Percentiles rank a stretch among this genome's conserved stretches.
phyloP scores from a whole-genome alignment of 2,329 filamentous ascomycete species.

The Colletotrichum sp. region DNA sequence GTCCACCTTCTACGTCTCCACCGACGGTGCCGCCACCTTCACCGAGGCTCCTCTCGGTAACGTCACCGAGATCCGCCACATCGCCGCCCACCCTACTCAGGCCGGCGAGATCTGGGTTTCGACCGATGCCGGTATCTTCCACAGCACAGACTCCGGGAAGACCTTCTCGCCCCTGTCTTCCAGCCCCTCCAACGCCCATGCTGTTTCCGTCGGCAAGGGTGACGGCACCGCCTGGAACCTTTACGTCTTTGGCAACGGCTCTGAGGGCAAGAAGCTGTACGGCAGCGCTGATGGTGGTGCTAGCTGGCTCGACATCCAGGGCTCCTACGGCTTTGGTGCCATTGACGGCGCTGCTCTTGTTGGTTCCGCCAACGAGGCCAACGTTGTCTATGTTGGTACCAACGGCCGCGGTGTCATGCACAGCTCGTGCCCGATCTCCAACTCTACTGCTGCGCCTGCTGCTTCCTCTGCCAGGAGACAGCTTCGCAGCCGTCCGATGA shows the following conservation, averaged over 20 bases:
- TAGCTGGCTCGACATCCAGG: constrained; percentile 52
- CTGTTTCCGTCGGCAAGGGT: constrained; percentile 48
- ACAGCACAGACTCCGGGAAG: constrained; percentile 54
- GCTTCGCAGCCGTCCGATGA: background rate
- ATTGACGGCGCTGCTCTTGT: constrained; percentile 42
- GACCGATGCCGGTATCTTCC: constrained; percentile 58
- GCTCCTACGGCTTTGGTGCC: constrained; percentile 47
- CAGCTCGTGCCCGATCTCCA: constrained; percentile 5
- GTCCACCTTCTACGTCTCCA: constrained; percentile 55
- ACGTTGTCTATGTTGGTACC: constrained; percentile 53
- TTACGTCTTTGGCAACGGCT: constrained; percentile 50
- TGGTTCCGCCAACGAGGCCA: constrained; percentile 49
- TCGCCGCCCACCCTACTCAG: constrained; percentile 59
- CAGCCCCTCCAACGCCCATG: constrained; percentile 40
- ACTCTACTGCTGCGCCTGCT: background rate
- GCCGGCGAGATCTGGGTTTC: constrained; percentile 66
- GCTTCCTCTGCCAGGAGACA: background rate
- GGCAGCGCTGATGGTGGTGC: constrained; percentile 46
- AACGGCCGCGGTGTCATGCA: constrained; percentile 52
- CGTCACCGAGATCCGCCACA: constrained; percentile 53
- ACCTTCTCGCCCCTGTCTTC: constrained; percentile 46
- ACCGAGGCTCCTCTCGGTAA: constrained; percentile 36
- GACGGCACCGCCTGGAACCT: constrained; percentile 45
- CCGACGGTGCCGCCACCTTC: constrained; percentile 51
- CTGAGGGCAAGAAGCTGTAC: constrained; percentile 47